Percentiles rank a stretch among this genome's conserved stretches.
phyloP scores from a whole-genome alignment of 345 rosid genomes.

The Pistacia atlantica region DNA sequence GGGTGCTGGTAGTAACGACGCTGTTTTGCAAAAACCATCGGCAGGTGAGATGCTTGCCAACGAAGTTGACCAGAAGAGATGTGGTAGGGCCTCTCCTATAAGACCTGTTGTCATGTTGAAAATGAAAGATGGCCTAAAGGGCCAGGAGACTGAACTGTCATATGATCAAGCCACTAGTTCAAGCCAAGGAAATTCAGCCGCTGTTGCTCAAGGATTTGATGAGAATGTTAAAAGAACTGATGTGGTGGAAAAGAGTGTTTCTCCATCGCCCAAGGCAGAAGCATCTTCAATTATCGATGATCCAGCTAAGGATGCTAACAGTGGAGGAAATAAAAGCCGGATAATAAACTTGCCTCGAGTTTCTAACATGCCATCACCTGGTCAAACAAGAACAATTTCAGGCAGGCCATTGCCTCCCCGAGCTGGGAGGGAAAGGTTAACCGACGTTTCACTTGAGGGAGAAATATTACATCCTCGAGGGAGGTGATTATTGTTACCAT shows the following conservation, averaged over 20 bases:
- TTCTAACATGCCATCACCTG: slow-evolving; percentile 47
- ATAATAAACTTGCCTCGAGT: slow-evolving; percentile 57
- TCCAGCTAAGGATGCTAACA: slow-evolving; percentile 39
- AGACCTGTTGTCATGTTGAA: slow-evolving; percentile 29
- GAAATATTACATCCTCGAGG: slow-evolving; percentile 55
- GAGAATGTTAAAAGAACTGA: slow-evolving; percentile 35
- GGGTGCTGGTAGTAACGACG: slow-evolving; percentile 24
- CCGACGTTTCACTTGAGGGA: slow-evolving; percentile 55
- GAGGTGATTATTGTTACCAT: slow-evolving; percentile 63
- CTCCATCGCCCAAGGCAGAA: slow-evolving; percentile 40
- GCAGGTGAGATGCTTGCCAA: slow-evolving; percentile 29
- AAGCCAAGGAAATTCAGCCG: slow-evolving; percentile 37
- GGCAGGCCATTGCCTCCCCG: slow-evolving; percentile 44
- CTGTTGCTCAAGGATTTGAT: slow-evolving; percentile 35
- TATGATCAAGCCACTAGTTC: slow-evolving; percentile 31
- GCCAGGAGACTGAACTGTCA: slow-evolving; percentile 34
- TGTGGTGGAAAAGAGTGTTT: slow-evolving; percentile 38
- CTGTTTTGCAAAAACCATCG: slow-evolving; percentile 30
- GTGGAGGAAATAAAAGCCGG: slow-evolving; percentile 58
- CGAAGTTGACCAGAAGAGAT: slow-evolving; percentile 29
- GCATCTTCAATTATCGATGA: slow-evolving; percentile 39
- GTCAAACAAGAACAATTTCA: slow-evolving; percentile 45
- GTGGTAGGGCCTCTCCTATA: slow-evolving; percentile 21
- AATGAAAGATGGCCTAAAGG: slow-evolving; percentile 27
- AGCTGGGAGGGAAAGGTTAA: slow-evolving; percentile 57